Base-by-base conservation (phyloP, 2,329 filamentous ascomycete species). In the Phyllosticta ampelicida region DNA sequence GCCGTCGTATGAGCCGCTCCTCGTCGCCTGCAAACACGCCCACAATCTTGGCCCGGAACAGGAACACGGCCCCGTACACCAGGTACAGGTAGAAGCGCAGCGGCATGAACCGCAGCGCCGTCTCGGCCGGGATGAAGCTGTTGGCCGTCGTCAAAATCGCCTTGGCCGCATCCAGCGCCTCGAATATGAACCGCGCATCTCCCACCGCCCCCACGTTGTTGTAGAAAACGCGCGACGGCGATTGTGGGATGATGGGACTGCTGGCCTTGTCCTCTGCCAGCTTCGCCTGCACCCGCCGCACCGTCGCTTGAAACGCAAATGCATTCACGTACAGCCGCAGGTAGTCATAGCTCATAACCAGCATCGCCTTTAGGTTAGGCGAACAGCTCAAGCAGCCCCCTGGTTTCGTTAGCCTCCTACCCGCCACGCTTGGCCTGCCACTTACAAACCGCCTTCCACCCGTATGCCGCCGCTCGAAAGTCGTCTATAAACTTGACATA, bases 401-500 rank as follows among this genome's bases (percentile, higher is more conserved):
- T 44, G 36, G 13, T n/a, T 4, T 13, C 53, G 69, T 63, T 54
- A 19, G 30, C 8, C 21, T 19, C 26, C 30, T 5, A 8, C 87
- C 49, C 79, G 81, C 26, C 87, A 68, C 1, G 80, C 81, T n/a
- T n/a, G n/a, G 11, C 85, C 36, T n/a, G 36, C 36, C 36, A 44
- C 36, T 44, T 44, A 44, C 86, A 88, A 1, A 82, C 79, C 50
- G 82, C 80, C 63, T 88, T 86, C 86, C 86, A 89, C 51, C 81
- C 81, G 58, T 85, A 79, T 10, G 88, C 84, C 1, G 84, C 83
- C 1, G 80, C 78, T 2, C 85, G 80, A 63, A 88, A 88, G 65
- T 89, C 86, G 63, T 89, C 86, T 61, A 89, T 85, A 62, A 87
- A 88, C 66, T 87, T 84, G 61, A 87, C 86, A 65, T 88, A 88